Conservation (phyloP, 2,329 filamentous ascomycete genomes). For the Oidium heveae region DNA sequence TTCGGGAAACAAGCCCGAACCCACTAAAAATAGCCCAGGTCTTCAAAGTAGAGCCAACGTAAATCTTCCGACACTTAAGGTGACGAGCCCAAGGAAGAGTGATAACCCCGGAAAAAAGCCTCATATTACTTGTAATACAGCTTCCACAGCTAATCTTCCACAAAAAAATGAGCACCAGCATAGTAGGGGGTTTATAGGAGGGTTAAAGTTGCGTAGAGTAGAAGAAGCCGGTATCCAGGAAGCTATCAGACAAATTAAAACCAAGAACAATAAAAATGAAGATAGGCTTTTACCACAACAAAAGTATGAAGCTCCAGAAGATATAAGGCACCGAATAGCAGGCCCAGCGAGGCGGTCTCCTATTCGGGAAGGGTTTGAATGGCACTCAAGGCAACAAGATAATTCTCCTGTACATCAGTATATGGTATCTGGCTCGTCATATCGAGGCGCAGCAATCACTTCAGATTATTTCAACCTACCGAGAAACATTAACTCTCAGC, state of each 20-base stretch:
- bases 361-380: too few species aligned
- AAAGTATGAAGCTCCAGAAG: too few species aligned
- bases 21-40: conserved; percentile 1
- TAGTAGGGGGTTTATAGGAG: conserved; percentile 10
- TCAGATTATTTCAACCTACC: too few species aligned
- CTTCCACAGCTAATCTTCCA: conserved; percentile 3
- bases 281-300: too few species aligned
- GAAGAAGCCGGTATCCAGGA: conserved; percentile 7
- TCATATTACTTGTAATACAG: background rate
- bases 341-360: too few species aligned
- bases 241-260: conserved; percentile 2
- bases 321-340: too few species aligned
- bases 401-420: too few species aligned
- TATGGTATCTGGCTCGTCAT: too few species aligned
- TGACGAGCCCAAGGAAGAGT: conserved; percentile 2
- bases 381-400: too few species aligned
- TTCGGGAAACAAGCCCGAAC: conserved; percentile 1
- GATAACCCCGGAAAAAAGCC: conserved; percentile 5
- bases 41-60: background rate
- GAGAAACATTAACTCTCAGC: too few species aligned
- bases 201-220: conserved; percentile 11
- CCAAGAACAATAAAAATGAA: too few species aligned
- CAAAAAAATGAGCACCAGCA: background rate
- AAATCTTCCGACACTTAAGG: background rate
- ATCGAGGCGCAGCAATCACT: too few species aligned